These are phyloP conservation scores for Penicillium antarcticum DNA, from an alignment of 495 filamentous ascomycete species.

Conservation along the genomic window DNA sequence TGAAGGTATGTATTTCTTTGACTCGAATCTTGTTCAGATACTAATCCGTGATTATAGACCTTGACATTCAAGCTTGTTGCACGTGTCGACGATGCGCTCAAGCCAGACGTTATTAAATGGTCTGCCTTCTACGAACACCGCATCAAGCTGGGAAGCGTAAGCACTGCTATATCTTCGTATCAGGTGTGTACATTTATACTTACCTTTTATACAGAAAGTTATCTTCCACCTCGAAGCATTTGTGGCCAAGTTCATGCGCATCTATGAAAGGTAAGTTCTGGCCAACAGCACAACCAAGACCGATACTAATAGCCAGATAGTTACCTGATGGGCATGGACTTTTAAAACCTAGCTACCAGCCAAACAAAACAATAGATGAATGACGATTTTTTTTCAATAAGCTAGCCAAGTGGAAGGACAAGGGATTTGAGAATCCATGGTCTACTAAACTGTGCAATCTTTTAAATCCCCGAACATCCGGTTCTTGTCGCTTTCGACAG, in stretches of 20 bases:
- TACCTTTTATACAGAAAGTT: conserved; percentile 58
- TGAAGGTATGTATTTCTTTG: conserved; percentile 57
- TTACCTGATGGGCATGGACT: conserved; percentile 89
- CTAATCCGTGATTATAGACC: conserved; percentile 40
- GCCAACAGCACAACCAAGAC: neutral
- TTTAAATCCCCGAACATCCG: neutral
- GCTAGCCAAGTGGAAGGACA: neutral
- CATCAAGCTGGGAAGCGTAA: conserved; percentile 75
- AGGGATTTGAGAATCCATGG: neutral
- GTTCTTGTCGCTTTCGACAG: neutral
- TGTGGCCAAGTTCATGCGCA: conserved; percentile 96
- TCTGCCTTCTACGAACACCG: conserved; percentile 96
- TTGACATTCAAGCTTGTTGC: conserved; percentile 89
- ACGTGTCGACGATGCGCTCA: conserved; percentile 81
- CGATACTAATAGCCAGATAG: conserved; percentile 40
- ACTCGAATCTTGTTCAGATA: neutral
- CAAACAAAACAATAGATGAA: conserved; percentile 23
- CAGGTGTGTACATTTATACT: conserved; percentile 10
- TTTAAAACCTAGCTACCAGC: conserved; percentile 33
- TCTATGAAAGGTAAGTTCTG: conserved; percentile 68
- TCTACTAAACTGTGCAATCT: neutral
- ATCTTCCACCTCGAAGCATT: conserved; percentile 99
- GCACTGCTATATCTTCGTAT: neutral
- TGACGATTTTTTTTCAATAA: conserved; percentile 34
- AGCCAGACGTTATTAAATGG: conserved; percentile 92